Conservation (phyloP, 176 grass and related monocot genomes). For the Thinopyrum elongatum region DNA sequence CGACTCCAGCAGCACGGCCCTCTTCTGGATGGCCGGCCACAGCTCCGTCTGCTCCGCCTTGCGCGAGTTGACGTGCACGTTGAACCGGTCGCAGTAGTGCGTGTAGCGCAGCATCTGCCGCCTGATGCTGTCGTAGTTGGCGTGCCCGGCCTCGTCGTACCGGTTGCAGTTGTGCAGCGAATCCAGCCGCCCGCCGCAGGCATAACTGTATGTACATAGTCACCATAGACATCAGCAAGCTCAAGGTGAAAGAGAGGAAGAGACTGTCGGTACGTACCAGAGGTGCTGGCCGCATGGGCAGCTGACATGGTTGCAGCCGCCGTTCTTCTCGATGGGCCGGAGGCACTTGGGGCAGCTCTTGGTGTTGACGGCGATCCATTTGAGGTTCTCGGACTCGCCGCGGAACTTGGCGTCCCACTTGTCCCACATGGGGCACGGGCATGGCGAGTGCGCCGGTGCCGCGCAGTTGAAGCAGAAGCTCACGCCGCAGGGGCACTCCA, state of each 20-base stretch:
- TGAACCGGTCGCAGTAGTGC: conserved; percentile 40
- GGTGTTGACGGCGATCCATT: not conserved
- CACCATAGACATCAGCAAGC: not conserved
- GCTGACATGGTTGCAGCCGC: not conserved
- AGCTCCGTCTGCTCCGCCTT: not conserved
- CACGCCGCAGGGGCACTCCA: not conserved
- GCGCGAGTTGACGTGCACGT: conserved; percentile 14
- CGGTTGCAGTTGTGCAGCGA: conserved; percentile 19
- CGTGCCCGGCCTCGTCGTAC: conserved; percentile 10
- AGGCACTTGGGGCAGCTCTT: conserved; percentile 4
- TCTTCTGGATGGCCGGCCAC: not conserved
- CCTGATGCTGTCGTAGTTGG: not conserved
- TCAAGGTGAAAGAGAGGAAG: not conserved
- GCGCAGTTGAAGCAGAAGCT: conserved; percentile 21
- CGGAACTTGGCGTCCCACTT: conserved; percentile 17
- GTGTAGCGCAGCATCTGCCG: not conserved
- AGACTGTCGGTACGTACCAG: not conserved
- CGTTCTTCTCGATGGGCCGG: conserved; percentile 1
- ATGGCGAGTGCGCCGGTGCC: not conserved
- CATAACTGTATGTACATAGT: not conserved
- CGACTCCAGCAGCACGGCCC: not conserved
- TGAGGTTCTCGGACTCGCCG: conserved; percentile 19
- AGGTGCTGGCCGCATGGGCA: not conserved
- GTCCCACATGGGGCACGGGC: not conserved
- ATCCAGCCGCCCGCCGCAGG: not conserved